Conservation (phyloP, 768 basidiomycete species). For the Hemileccinum rubropunctum region DNA sequence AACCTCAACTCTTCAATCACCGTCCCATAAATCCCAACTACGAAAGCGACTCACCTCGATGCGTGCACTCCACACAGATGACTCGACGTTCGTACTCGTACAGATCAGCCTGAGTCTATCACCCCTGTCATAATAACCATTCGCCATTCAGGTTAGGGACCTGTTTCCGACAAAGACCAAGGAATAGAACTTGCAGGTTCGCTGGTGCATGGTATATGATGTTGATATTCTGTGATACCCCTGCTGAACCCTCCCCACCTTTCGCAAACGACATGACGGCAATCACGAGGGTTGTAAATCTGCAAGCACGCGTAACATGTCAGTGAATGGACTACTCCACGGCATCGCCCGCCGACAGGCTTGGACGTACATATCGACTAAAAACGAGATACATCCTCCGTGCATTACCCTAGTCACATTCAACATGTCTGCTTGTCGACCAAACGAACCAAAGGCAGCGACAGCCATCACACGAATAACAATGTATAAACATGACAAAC, state of each 20-base stretch:
- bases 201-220: slow-evolving; percentile 45
- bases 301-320: slow-evolving; percentile 13
- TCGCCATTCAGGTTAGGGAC: background rate
- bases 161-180: background rate
- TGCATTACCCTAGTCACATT: slow-evolving; percentile 36
- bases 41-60: slow-evolving; percentile 35
- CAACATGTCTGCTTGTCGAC: slow-evolving; percentile 40
- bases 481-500: background rate
- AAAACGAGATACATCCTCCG: slow-evolving; percentile 40
- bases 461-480: too few species aligned
- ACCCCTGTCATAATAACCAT: slow-evolving; percentile 33
- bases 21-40: background rate
- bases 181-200: slow-evolving; percentile 29
- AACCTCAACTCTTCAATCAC: background rate
- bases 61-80: slow-evolving; percentile 32
- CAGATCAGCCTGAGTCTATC: slow-evolving; percentile 42
- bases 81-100: slow-evolving; percentile 34
- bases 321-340: background rate
- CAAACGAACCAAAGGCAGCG: background rate
- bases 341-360: too few species aligned
- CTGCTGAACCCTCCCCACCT: slow-evolving; percentile 27
- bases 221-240: slow-evolving; percentile 47
- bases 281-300: slow-evolving; percentile 42
- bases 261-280: slow-evolving; percentile 33
- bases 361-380: slow-evolving; percentile 46